These are phyloP conservation scores for Ophiocordyceps camponoti-rufipedis DNA, from an alignment of 2,329 filamentous ascomycete species.

Conservation along the genomic window DNA sequence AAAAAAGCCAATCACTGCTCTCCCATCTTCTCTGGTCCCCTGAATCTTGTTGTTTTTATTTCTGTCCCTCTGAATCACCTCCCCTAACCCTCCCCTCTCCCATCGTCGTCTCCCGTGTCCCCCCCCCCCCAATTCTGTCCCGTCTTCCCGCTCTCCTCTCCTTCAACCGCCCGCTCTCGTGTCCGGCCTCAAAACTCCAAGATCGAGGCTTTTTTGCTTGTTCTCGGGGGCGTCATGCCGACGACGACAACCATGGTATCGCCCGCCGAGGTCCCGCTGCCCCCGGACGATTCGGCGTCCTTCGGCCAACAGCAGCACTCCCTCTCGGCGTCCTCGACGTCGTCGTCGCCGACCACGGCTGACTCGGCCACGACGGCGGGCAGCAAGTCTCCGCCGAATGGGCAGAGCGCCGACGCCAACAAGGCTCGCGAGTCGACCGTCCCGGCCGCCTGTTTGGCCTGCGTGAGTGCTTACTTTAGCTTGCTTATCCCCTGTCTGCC, in stretches of 20 bases:
- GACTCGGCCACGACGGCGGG: neutral
- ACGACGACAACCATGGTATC: conserved; percentile 1
- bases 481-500: neutral
- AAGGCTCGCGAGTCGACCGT: conserved; percentile 15
- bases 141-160: neutral
- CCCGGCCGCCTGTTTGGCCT: conserved; percentile 35
- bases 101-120: neutral
- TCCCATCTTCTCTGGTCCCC: neutral
- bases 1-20: neutral
- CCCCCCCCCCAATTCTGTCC: neutral
- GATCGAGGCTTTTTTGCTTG: neutral
- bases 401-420: conserved; percentile 1
- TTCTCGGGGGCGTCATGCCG: neutral
- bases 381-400: conserved; percentile 1
- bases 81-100: neutral
- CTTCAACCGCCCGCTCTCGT: neutral
- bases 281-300: conserved; percentile 1
- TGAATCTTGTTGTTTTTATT: neutral
- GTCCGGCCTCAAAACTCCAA: neutral
- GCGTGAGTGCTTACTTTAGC: conserved; percentile 21
- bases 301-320: neutral
- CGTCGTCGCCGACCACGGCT: neutral
- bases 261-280: conserved; percentile 2
- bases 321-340: neutral
- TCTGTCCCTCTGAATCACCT: neutral